These are phyloP conservation scores for Magnolia officinalis DNA, from an alignment of 164 flowering plant genomes.

Conservation along the genomic window DNA sequence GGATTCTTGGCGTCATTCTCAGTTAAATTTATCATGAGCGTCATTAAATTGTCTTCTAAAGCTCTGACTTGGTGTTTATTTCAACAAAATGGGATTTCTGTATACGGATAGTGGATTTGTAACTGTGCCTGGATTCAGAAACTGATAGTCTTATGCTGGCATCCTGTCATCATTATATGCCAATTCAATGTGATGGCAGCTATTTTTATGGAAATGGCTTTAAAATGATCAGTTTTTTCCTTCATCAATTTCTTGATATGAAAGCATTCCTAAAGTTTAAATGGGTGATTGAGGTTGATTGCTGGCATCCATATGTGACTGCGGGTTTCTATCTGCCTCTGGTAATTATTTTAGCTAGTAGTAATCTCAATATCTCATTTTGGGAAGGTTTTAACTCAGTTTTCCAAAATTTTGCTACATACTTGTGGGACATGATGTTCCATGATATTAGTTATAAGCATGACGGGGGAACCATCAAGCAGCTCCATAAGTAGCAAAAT, in stretches of 20 bases:
- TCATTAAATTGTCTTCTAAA: background rate
- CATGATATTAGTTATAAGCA: background rate
- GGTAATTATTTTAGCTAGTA: background rate
- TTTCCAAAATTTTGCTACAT: background rate
- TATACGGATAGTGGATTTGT: background rate
- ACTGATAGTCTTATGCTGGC: background rate
- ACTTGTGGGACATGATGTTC: background rate
- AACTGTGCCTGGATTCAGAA: background rate
- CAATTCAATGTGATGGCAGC: background rate
- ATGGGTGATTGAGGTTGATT: background rate
- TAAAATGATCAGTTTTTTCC: background rate
- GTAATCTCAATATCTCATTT: background rate
- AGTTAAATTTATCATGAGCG: slow-evolving; percentile 1
- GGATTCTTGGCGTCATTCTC: slow-evolving; percentile 7
- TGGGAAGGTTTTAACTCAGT: background rate
- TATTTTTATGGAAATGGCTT: background rate
- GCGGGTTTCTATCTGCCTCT: background rate
- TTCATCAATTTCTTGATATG: background rate
- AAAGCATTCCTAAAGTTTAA: background rate
- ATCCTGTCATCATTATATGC: background rate
- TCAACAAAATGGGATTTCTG: slow-evolving; percentile 1
- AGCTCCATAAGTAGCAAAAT: background rate
- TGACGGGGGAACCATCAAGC: background rate
- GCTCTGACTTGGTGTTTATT: background rate
- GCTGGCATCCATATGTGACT: background rate